A percentile compares a stretch with the other conserved stretches of the same genome.
Conservation (phyloP, 768 basidiomycete genomes). For the Mrakia gelida region DNA sequence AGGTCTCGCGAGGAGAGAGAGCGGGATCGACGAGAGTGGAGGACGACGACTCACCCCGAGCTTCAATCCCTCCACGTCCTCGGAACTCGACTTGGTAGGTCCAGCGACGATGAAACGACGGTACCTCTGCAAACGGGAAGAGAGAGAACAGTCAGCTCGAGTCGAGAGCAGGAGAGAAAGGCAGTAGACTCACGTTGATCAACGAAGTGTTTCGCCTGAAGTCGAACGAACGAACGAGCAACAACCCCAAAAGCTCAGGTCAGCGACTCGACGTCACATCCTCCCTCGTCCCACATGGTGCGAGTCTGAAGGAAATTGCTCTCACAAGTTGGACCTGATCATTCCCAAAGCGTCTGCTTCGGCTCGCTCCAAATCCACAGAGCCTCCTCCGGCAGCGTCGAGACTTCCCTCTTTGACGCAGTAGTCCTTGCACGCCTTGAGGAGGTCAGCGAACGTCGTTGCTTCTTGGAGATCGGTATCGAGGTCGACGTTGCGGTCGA, state of each 20-base stretch:
- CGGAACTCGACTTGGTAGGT: neutral
- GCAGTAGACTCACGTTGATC: neutral
- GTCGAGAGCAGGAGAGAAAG: neutral
- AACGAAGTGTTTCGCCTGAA: neutral
- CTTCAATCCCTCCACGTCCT: neutral
- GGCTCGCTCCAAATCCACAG: neutral
- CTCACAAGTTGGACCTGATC: constrained; percentile 5
- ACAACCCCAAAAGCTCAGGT: neutral
- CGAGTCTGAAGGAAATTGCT: too few species aligned
- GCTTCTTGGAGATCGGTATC: neutral
- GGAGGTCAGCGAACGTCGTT: neutral
- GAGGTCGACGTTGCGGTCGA: constrained; percentile 1
- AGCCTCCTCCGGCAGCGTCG: neutral
- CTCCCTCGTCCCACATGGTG: too few species aligned
- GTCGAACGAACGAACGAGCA: neutral
- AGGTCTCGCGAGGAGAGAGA: neutral
- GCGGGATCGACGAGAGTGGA: neutral
- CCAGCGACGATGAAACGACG: constrained; percentile 5
- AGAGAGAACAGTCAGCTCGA: neutral
- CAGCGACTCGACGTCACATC: neutral
- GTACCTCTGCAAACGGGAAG: neutral
- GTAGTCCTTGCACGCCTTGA: neutral
- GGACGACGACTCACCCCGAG: neutral
- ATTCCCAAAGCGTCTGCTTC: neutral
- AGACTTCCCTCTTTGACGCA: neutral